Conservation (phyloP, 1,284 basidiomycete genomes). For the Heliocybe sulcata region DNA sequence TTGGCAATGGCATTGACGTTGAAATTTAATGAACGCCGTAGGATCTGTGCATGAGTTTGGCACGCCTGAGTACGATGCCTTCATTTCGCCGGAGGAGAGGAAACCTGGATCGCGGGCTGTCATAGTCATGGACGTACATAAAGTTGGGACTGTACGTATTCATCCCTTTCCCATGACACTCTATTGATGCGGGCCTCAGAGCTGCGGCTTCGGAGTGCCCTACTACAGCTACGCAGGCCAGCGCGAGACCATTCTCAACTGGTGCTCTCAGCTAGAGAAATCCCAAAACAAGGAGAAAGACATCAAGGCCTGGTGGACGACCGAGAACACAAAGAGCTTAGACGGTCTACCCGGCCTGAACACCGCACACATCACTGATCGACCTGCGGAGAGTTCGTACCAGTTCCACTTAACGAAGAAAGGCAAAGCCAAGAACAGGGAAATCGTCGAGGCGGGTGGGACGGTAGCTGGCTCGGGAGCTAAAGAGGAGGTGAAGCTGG, state of each 20-base stretch:
- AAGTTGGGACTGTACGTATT: slow-evolving; percentile 41
- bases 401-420: neutral
- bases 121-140: slow-evolving; percentile 42
- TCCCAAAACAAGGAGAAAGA: slow-evolving; percentile 20
- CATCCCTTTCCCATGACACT: neutral
- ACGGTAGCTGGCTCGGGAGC: neutral
- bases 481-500: neutral
- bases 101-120: slow-evolving; percentile 44
- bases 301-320: slow-evolving; percentile 37
- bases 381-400: neutral
- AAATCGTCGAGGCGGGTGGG: no score
- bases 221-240: slow-evolving; percentile 38
- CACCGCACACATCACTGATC: neutral
- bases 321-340: slow-evolving; percentile 35
- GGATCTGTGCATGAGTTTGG: slow-evolving; percentile 47
- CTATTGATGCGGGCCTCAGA: slow-evolving; percentile 10
- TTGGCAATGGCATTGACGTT: neutral
- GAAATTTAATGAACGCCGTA: slow-evolving; percentile 11
- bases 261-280: slow-evolving; percentile 7
- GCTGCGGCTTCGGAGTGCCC: slow-evolving; percentile 48
- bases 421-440: neutral
- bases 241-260: slow-evolving; percentile 30
- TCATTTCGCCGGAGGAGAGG: slow-evolving; percentile 34
- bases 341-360: slow-evolving; percentile 34
- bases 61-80: slow-evolving; percentile 37